Percentiles rank a stretch among this genome's conserved stretches.
phyloP scores from a whole-genome alignment of 139 green algal species.

The Astrephomene gubernaculifera region DNA sequence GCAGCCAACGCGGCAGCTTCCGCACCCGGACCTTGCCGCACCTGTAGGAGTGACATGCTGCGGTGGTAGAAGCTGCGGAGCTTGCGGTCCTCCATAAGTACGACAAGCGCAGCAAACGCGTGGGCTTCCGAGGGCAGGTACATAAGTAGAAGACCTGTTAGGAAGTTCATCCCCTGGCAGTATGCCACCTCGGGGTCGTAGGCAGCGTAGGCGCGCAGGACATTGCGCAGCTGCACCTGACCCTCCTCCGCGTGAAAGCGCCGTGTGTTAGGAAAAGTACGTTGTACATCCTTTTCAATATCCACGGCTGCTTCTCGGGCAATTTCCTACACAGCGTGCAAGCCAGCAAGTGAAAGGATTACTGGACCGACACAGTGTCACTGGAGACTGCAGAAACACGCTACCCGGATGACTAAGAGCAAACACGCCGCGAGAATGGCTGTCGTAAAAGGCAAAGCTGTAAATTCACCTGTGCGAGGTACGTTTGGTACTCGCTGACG shows the following conservation, averaged over 20 bases:
- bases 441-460: neutral
- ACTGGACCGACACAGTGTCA: too few relatives aligned
- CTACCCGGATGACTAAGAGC: too few relatives aligned
- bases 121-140: slow-evolving; percentile 73
- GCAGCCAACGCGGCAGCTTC: too few relatives aligned
- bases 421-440: too few relatives aligned
- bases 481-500: slow-evolving; percentile 20
- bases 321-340: slow-evolving; percentile 44
- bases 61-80: slow-evolving; percentile 73
- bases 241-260: slow-evolving; percentile 55
- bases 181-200: slow-evolving; percentile 83
- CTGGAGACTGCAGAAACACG: too few relatives aligned
- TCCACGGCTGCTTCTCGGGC: slow-evolving; percentile 61
- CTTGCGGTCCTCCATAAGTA: slow-evolving; percentile 81
- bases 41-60: slow-evolving; percentile 80
- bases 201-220: slow-evolving; percentile 81
- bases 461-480: slow-evolving; percentile 28
- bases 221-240: slow-evolving; percentile 63
- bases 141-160: slow-evolving; percentile 78
- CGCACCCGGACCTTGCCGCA: too few relatives aligned
- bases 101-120: slow-evolving; percentile 77
- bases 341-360: too few relatives aligned
- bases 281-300: slow-evolving; percentile 84
- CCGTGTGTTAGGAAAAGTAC: slow-evolving; percentile 76
- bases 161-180: slow-evolving; percentile 87